Conservation (phyloP, 495 filamentous ascomycete species). For the Cairneyella variabilis region DNA sequence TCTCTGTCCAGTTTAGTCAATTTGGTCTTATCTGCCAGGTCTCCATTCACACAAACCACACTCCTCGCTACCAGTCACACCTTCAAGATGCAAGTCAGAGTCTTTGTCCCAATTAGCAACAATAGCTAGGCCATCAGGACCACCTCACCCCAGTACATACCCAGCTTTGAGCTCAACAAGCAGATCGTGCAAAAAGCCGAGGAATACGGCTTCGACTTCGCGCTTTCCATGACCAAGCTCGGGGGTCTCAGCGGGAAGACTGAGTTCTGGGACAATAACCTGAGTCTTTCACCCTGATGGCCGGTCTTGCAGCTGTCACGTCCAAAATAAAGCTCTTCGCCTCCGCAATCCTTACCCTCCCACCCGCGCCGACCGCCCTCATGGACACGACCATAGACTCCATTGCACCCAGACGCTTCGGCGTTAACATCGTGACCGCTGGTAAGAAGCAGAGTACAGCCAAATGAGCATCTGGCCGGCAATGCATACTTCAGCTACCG, state of each 20-base stretch:
- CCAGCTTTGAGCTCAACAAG: slow-evolving; percentile 32
- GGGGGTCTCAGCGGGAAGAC: slow-evolving; percentile 32
- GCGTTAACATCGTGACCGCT: slow-evolving; percentile 33
- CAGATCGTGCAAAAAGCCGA: slow-evolving; percentile 31
- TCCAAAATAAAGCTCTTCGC: slow-evolving; percentile 44
- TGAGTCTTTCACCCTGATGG: slow-evolving; percentile 45
- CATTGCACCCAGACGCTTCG: slow-evolving; percentile 31
- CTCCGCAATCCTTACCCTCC: slow-evolving; percentile 29
- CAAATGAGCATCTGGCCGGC: slow-evolving; percentile 36
- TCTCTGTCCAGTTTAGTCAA: not conserved
- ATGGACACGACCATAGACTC: slow-evolving; percentile 32
- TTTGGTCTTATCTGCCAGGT: not conserved
- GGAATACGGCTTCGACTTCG: slow-evolving; percentile 31
- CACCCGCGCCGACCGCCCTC: slow-evolving; percentile 27
- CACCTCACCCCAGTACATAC: slow-evolving; percentile 30
- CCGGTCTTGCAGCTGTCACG: slow-evolving; percentile 42
- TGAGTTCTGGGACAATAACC: slow-evolving; percentile 33
- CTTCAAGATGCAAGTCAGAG: slow-evolving; percentile 24
- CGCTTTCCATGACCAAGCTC: slow-evolving; percentile 32
- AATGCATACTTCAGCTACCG: slow-evolving; percentile 33
- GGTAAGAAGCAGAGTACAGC: slow-evolving; percentile 31
- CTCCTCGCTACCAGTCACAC: not conserved
- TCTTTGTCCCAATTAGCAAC: slow-evolving; percentile 33
- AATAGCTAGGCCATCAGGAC: slow-evolving; percentile 34
- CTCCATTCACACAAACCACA: not conserved